Conservation (phyloP, 1,284 basidiomycete genomes). For the Limonomyces culmigenus region DNA sequence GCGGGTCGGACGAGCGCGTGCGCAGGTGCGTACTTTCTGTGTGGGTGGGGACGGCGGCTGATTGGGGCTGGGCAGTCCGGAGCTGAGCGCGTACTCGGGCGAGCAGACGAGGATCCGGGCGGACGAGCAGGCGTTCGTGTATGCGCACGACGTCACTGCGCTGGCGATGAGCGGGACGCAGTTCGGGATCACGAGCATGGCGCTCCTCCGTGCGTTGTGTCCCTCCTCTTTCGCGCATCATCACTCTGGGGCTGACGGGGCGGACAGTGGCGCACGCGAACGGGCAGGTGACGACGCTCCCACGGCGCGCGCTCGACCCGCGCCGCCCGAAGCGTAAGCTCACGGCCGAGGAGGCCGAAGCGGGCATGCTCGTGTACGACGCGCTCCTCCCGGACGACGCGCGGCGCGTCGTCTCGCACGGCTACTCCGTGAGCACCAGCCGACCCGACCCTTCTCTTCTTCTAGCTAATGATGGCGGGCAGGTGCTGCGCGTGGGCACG, state of each 20-base stretch:
- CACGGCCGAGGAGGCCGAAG: slow-evolving; percentile 68
- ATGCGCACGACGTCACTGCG: slow-evolving; percentile 52
- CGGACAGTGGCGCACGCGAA: slow-evolving; percentile 57
- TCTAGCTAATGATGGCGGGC: background rate
- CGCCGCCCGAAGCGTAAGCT: slow-evolving; percentile 70
- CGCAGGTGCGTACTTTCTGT: slow-evolving; percentile 41
- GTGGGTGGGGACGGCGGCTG: slow-evolving; percentile 4
- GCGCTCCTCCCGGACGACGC: slow-evolving; percentile 62
- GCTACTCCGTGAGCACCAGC: slow-evolving; percentile 39
- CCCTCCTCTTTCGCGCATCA: background rate
- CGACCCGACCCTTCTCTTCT: slow-evolving; percentile 2
- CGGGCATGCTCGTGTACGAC: slow-evolving; percentile 77
- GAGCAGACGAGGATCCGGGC: slow-evolving; percentile 33
- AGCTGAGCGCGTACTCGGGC: slow-evolving; percentile 51
- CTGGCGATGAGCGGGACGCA: slow-evolving; percentile 68
- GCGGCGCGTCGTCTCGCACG: slow-evolving; percentile 62
- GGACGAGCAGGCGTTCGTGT: slow-evolving; percentile 57
- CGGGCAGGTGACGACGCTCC: slow-evolving; percentile 61
- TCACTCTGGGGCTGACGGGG: slow-evolving; percentile 1
- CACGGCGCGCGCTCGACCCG: slow-evolving; percentile 68
- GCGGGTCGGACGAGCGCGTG: slow-evolving; percentile 47
- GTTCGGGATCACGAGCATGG: slow-evolving; percentile 78
- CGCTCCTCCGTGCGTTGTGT: slow-evolving; percentile 57
- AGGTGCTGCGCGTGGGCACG: slow-evolving; percentile 51
- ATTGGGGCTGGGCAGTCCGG: slow-evolving; percentile 34